These are phyloP conservation scores for Lichenothelia convexa DNA, from an alignment of 495 filamentous ascomycete species.

Conservation along the genomic window DNA sequence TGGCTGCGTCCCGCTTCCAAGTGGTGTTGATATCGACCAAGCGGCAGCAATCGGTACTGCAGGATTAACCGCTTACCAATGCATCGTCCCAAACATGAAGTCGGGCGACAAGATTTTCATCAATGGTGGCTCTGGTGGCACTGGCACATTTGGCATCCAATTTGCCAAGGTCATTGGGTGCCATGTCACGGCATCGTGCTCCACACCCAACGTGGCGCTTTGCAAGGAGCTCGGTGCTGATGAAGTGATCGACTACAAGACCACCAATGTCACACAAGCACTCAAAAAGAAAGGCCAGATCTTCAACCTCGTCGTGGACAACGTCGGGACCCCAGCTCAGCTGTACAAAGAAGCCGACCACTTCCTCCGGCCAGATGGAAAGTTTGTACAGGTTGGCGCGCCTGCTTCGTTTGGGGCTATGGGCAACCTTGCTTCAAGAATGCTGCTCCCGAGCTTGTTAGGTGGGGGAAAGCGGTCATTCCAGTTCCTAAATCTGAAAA, in stretches of 20 bases:
- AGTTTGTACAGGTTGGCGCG: constrained; percentile 35
- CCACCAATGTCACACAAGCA: constrained; percentile 27
- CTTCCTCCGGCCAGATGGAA: constrained; percentile 33
- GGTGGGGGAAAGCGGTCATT: constrained; percentile 47
- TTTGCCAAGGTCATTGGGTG: constrained; percentile 18
- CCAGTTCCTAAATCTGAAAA: constrained; percentile 25
- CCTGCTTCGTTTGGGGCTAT: constrained; percentile 2
- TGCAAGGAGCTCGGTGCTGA: constrained; percentile 44
- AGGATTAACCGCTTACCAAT: constrained; percentile 17
- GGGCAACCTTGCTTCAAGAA: constrained; percentile 13
- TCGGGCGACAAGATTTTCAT: constrained; percentile 19
- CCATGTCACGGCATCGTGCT: constrained; percentile 18
- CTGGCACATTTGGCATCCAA: constrained; percentile 17
- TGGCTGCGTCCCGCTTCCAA: constrained; percentile 10
- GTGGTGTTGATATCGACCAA: constrained; percentile 12
- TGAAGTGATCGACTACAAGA: constrained; percentile 51
- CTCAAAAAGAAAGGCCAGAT: constrained; percentile 31
- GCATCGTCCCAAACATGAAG: constrained; percentile 11
- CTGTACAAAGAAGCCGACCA: constrained; percentile 38
- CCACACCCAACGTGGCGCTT: constrained; percentile 14
- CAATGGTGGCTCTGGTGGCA: constrained; percentile 21
- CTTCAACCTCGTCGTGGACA: constrained; percentile 43
- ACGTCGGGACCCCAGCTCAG: constrained; percentile 31
- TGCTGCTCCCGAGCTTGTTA: constrained; percentile 34
- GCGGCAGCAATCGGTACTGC: constrained; percentile 12